Evolutionary conservation across 768 basidiomycete genomes (phyloP).

Genomic region (Auricularia sp.): DNA sequence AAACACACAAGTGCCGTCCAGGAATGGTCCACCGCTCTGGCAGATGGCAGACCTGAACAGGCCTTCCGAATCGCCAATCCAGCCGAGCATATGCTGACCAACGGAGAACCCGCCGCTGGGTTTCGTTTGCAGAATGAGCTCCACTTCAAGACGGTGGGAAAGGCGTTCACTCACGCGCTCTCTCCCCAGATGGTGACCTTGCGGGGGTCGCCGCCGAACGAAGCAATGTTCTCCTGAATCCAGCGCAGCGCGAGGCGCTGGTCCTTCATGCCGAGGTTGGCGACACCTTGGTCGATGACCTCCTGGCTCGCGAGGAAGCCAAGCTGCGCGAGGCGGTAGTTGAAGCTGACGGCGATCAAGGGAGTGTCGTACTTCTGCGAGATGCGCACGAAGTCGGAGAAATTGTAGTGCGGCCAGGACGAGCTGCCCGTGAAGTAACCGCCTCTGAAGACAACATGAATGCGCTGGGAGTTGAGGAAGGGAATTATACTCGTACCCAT

Average conservation of each 20-base stretch:
- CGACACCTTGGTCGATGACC: neutral
- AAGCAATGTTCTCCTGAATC: constrained; percentile 25
- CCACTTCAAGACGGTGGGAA: neutral
- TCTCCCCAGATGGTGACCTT: constrained; percentile 35
- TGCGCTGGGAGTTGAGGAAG: too few relatives aligned
- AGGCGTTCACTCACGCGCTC: constrained; percentile 15
- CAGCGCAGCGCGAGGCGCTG: constrained; percentile 30
- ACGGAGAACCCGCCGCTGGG: too few relatives aligned
- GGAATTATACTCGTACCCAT: neutral
- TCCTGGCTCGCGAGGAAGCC: constrained; percentile 1
- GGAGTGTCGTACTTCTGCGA: neutral
- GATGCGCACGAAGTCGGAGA: neutral
- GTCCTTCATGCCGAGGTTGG: constrained; percentile 37
- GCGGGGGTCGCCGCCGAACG: constrained; percentile 27
- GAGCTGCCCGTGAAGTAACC: neutral
- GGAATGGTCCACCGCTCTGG: too few relatives aligned
- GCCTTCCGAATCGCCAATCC: too few relatives aligned
- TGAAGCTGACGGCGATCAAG: neutral
- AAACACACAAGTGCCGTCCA: too few relatives aligned
- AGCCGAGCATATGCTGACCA: too few relatives aligned
- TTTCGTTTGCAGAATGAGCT: too few relatives aligned
- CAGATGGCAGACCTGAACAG: too few relatives aligned
- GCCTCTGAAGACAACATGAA: neutral
- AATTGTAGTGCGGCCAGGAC: neutral
- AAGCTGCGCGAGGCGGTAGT: neutral